Evolutionary conservation across 2,329 filamentous ascomycete species (phyloP).

Genomic region (Piedraia hortae): DNA sequence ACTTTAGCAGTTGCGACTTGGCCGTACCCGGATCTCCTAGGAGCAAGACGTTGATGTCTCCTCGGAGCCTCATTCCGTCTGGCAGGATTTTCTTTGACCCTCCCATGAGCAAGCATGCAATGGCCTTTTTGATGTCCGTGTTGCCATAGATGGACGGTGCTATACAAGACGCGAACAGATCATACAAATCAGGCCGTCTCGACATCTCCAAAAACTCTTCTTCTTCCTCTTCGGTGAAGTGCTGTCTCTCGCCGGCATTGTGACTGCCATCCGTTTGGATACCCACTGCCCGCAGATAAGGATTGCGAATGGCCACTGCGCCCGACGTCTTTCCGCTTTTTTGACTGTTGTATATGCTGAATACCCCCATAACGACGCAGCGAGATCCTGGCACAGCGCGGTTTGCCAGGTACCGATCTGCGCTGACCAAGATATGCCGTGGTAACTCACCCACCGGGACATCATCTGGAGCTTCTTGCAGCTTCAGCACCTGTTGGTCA

Average conservation of each 20-base stretch:
- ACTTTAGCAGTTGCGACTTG: slow-evolving; percentile 90
- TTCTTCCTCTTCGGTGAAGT: slow-evolving; percentile 86
- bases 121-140: slow-evolving; percentile 85
- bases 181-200: slow-evolving; percentile 73
- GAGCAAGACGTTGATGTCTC: slow-evolving; percentile 90
- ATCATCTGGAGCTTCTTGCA: slow-evolving; percentile 91
- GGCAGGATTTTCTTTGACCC: slow-evolving; percentile 94
- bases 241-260: slow-evolving; percentile 38
- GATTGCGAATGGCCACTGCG: slow-evolving; percentile 83
- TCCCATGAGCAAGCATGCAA: slow-evolving; percentile 74
- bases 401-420: slow-evolving; percentile 89
- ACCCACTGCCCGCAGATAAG: slow-evolving; percentile 76
- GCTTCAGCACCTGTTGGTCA: slow-evolving; percentile 91
- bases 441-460: slow-evolving; percentile 91
- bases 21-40: slow-evolving; percentile 94
- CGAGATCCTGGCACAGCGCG: slow-evolving; percentile 81
- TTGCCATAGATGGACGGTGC: slow-evolving; percentile 96
- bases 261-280: slow-evolving; percentile 79
- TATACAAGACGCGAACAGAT: slow-evolving; percentile 69
- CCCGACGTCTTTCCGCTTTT: slow-evolving; percentile 60
- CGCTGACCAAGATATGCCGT: slow-evolving; percentile 78
- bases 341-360: slow-evolving; percentile 75
- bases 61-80: slow-evolving; percentile 89
- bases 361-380: slow-evolving; percentile 89
- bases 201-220: slow-evolving; percentile 89